Evolutionary conservation across 2,329 filamentous ascomycete species (phyloP), one percentile per base, ranked within the genome.

Genomic region (Thelonectria rubi): DNA sequence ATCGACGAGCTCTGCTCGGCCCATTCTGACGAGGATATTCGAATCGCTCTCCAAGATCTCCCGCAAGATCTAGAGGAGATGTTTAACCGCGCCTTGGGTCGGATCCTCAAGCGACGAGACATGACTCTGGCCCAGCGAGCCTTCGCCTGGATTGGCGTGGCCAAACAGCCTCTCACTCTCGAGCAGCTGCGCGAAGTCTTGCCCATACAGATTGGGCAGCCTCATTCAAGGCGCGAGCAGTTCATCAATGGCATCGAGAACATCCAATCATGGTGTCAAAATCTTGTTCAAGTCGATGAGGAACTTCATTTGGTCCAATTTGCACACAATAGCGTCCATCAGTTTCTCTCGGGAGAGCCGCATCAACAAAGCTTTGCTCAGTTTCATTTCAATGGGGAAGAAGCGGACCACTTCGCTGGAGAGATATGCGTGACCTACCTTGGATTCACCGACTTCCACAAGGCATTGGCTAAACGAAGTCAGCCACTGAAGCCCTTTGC

Each of bases 381-480:
- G 1, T 65, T 66, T 21, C 24, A 55, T 10, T 18, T 79, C n/a
- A 45, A 72, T 8, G 5, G 64, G 3, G 24, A 64, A 14, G 64
- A 72, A 14, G 71, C 67, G 1, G 67, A 80, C 54, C 66, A 71
- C 26, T 48, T 69, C 6, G 56, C 76, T 42, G 76, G 76, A 3
- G 73, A 78, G 32, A 72, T 77, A 46, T 80, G 78, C 61, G 46
- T 79, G 14, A 77, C 76, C 0, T 81, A 80, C 60, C 73, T 81
- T 17, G 64, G 74, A 10, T 78, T 78, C 51, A 75, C 72, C 39
- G 75, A 79, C 43, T 80, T 80, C 40, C 72, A 79, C 52, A 74
- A 69, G 2, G 65, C 73, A 8, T 3, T 76, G 15, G 59, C 58
- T 14, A 34, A 26, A 24, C 39, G 53, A 37, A 15, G 17, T 2